A percentile compares a stretch with the other conserved stretches of the same genome.
phyloP scores from a whole-genome alignment of 2,329 filamentous ascomycete species.

The Neofusicoccum umdonicola region DNA sequence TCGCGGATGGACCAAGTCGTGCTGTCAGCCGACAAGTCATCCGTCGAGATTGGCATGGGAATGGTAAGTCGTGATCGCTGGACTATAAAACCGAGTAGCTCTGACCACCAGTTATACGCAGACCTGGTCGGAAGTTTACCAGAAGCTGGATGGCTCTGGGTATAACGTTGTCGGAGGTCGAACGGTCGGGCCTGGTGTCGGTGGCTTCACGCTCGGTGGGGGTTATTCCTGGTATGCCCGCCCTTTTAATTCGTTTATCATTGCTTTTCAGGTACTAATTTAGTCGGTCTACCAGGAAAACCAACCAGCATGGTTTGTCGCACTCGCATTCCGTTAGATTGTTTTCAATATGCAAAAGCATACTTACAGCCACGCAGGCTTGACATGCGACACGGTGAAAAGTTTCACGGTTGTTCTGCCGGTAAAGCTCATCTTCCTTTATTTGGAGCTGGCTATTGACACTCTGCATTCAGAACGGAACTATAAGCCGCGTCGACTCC shows the following conservation, averaged over 20 bases:
- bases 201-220: conserved; percentile 2
- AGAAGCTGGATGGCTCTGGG: not conserved
- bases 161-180: conserved; percentile 6
- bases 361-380: not conserved
- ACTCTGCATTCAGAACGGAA: not conserved
- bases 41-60: not conserved
- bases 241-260: not conserved
- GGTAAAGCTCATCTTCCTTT: not conserved
- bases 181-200: not conserved
- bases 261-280: not conserved
- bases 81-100: too few species aligned
- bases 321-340: too few species aligned
- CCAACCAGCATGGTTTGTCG: not conserved
- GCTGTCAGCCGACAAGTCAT: not conserved
- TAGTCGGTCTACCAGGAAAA: not conserved
- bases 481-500: not conserved
- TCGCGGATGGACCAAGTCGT: not conserved
- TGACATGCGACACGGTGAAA: not conserved
- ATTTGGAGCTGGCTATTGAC: not conserved
- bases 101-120: not conserved
- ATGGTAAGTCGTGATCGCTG: not conserved
- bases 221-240: not conserved
- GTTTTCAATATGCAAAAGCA: not conserved
- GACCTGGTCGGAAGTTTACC: not conserved
- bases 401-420: conserved; percentile 4